Evolutionary conservation across 768 basidiomycete species (phyloP), one percentile per base, ranked within the genome.

Genomic region (Leccinum arenicola): DNA sequence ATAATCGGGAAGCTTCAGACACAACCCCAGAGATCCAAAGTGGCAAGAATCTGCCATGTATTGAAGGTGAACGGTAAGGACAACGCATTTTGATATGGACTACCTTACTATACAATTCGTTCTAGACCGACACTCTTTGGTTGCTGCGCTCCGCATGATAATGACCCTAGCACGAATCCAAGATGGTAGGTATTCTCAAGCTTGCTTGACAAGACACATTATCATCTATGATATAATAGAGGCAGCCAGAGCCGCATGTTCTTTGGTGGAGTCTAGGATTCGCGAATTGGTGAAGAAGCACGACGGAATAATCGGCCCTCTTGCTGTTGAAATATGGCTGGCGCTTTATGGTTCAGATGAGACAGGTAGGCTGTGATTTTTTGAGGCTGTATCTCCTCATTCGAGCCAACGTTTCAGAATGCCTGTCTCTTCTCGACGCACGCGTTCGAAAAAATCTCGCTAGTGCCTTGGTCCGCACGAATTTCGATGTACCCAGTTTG

Each of bases 291-390:
- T 58, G 4, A 25, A 14, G 36, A 64, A 45, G 15, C 1, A 57
- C 1, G 52, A 57, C 1, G 12, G 52, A 27, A 43, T 62, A 4
- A 36, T 70, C 19, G 66, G 68, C n/a, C 59, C 55, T 15, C 59
- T 69, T 1, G 62, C 69, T 12, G 62, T 66, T 2, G 69, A 68
- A 27, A 59, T 66, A 55, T 48, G 55, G 3, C 59, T 70, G 17
- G 51, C 25, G 2, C 43, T 70, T 8, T 53, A 61, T 1, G 33
- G 66, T 27, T 23, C 21, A 2, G 11, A 8, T 21, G 62, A 62
- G 0, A 52, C 1, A 40, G 7, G 68, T 62, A 52, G 0, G 66
- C 3, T 6, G 9, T 27, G 27, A 8, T 2, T 6, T 15, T 49
- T 2, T 45, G 31, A n/a, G 3, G 7, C 19, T 23, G 11, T 15